These are phyloP conservation scores for Stylonectria norvegica DNA, from an alignment of 2,329 filamentous ascomycete species.

Conservation along the genomic window DNA sequence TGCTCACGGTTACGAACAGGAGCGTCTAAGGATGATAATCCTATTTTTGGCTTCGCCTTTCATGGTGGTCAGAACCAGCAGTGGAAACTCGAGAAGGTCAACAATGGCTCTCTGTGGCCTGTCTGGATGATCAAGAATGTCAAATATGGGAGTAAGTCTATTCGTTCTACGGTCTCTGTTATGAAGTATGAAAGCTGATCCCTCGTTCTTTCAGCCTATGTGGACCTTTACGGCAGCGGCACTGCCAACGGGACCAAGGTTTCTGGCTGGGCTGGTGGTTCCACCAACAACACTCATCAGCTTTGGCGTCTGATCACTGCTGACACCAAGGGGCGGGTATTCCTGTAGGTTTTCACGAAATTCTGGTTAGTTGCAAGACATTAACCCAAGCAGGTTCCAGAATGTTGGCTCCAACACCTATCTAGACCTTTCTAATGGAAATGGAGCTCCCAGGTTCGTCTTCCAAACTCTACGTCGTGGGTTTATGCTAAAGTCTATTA, in stretches of 20 bases:
- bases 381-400: background rate
- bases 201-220: background rate
- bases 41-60: constrained; percentile 1
- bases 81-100: constrained; percentile 2
- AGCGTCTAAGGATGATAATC: background rate
- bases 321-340: constrained; percentile 4
- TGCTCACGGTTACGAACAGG: background rate
- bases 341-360: background rate
- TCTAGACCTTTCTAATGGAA: background rate
- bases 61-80: constrained; percentile 1
- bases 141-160: background rate
- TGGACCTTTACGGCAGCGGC: background rate
- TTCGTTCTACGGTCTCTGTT: background rate
- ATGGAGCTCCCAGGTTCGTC: background rate
- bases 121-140: constrained; percentile 2
- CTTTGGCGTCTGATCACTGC: constrained; percentile 2
- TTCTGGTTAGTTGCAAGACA: background rate
- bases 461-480: background rate
- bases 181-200: background rate
- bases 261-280: constrained; percentile 1
- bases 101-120: background rate
- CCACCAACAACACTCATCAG: constrained; percentile 1
- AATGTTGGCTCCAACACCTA: constrained; percentile 1
- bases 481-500: background rate
- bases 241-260: background rate